These are phyloP conservation scores for Kodamaea fukazawae DNA, from an alignment of 805 yeast species.

Conservation along the genomic window DNA sequence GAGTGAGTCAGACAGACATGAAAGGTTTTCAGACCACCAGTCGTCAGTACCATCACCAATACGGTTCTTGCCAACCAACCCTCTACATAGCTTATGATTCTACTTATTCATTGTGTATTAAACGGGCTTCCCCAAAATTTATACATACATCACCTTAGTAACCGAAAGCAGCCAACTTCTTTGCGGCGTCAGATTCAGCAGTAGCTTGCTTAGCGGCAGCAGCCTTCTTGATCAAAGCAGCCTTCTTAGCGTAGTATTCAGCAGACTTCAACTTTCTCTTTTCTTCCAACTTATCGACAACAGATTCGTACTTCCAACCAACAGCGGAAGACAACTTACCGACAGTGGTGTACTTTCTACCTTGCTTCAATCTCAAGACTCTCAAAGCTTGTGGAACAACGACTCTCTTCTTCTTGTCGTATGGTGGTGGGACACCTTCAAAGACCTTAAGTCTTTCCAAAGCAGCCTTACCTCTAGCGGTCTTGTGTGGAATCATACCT, in stretches of 20 bases:
- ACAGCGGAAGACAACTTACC: conserved; percentile 95
- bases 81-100: background rate
- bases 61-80: too few species aligned
- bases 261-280: conserved; percentile 99
- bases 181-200: conserved; percentile 86
- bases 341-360: conserved; percentile 99
- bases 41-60: too few species aligned
- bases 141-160: conserved; percentile 54
- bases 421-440: conserved; percentile 99
- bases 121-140: conserved; percentile 4
- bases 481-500: conserved; percentile 99
- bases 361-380: conserved; percentile 98
- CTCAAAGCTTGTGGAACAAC: conserved; percentile 99
- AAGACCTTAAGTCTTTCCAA: conserved; percentile 98
- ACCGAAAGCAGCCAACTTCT: conserved; percentile 95
- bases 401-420: conserved; percentile 99
- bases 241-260: conserved; percentile 98
- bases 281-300: conserved; percentile 96
- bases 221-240: conserved; percentile 90
- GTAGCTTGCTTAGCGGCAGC: conserved; percentile 81
- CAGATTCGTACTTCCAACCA: conserved; percentile 99
- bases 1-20: too few species aligned
- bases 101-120: conserved; percentile 4
- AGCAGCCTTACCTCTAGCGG: conserved; percentile 99
- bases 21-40: too few species aligned